Base-by-base conservation (phyloP, 768 basidiomycete genomes). In the Pleurotus cornucopiae region DNA sequence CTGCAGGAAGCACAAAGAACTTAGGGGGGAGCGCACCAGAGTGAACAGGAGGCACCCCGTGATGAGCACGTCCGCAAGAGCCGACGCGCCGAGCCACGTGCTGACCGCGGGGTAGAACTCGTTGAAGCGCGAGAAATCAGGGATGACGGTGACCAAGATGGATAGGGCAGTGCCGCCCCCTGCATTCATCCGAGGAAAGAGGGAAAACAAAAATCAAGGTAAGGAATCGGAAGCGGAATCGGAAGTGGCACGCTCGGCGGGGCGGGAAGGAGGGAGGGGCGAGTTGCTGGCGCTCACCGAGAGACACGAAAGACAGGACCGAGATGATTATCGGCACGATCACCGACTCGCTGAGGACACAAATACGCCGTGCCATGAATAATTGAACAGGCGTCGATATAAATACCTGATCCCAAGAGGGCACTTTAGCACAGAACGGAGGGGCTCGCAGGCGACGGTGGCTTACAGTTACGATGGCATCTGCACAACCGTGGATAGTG, bases 321-420 rank as follows among this genome's bases (percentile, higher is more conserved):
- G 18, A 16, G 9, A 57, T 57, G 20, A 53, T 7, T 4, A 12
- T 26, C 25, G 43, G 21, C 1, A 54, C 14, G 39, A 45, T n/a
- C 13, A 21, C 7, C 5, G 49, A 45, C 11, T 53, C 39, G 3
- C 25, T 30, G 3, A 57, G 39, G 12, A 45, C 41, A 13, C 20
- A 44, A 38, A 57, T 57, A 6, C 57, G 38, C 51, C 57, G 53
- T 2, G 57, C 57, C 13, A 57, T 14, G 30, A 53, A 57, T 6
- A 53, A n/a, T 37, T 57, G 57, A 23, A 57, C 46, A 13, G 57
- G 57, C 3, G 57, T 57, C 12, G 57, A 57, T 25, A 57, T 46
- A 7, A 45, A 26, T n/a, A 57, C 57, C 57, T 57, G 18, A 18
- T 7, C 16, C n/a, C 21, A 12, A 26, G 11, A 9, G 2, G 5